These are phyloP conservation scores for Grosmannia clavigera DNA, from an alignment of 2,329 filamentous ascomycete species.

Conservation along the genomic window DNA sequence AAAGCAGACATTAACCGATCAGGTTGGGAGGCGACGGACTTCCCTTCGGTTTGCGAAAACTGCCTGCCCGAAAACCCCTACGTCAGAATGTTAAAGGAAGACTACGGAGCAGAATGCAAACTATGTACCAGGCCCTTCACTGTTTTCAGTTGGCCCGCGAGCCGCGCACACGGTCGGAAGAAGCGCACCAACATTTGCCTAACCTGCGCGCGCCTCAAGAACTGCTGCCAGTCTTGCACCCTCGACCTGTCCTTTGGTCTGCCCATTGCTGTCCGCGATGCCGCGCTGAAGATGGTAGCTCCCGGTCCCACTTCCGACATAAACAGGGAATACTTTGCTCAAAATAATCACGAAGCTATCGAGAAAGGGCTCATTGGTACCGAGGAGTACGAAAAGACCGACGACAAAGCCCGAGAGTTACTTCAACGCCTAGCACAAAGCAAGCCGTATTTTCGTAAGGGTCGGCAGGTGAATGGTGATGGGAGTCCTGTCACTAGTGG, in stretches of 20 bases:
- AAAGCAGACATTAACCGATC: conserved; percentile 93
- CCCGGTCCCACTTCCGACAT: conserved; percentile 85
- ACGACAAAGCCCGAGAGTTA: conserved; percentile 89
- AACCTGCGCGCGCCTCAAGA: conserved; percentile 92
- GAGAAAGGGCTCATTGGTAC: conserved; percentile 71
- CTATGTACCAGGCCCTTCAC: conserved; percentile 91
- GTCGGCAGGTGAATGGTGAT: conserved; percentile 56
- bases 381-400: conserved; percentile 92
- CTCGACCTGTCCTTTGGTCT: conserved; percentile 92
- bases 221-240: conserved; percentile 99
- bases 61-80: conserved; percentile 95
- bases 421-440: conserved; percentile 75
- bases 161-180: conserved; percentile 74
- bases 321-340: conserved; percentile 94
- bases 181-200: conserved; percentile 93
- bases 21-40: conserved; percentile 90
- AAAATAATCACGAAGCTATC: conserved; percentile 91
- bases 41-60: conserved; percentile 79
- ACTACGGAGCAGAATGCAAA: conserved; percentile 80
- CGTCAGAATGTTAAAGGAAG: conserved; percentile 98
- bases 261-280: conserved; percentile 88
- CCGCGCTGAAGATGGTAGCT: conserved; percentile 93
- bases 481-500: conserved; percentile 26
- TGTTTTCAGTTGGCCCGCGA: conserved; percentile 87
- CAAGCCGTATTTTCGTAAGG: conserved; percentile 91